These are phyloP conservation scores for Volvariella surrecta DNA, from an alignment of 1,284 basidiomycete genomes.

Conservation along the genomic window DNA sequence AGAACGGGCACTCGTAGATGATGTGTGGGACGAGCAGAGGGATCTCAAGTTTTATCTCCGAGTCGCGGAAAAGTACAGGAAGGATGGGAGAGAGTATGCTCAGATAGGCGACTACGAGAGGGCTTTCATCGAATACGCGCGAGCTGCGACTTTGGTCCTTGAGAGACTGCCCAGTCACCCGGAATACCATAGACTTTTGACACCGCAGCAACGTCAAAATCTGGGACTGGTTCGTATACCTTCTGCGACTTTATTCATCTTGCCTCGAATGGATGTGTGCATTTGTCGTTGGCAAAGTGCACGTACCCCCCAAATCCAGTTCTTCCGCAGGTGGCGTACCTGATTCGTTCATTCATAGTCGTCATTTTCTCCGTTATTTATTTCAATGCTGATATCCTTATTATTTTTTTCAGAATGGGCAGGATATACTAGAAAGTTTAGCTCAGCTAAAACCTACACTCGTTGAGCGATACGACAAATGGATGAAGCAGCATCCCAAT, in stretches of 20 bases:
- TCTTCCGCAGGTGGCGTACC: no score
- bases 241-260: conserved; percentile 2
- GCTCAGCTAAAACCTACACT: conserved; percentile 40
- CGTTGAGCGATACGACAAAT: conserved; percentile 43
- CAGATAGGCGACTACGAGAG: conserved; percentile 42
- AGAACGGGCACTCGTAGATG: conserved; percentile 30
- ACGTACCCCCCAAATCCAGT: no score
- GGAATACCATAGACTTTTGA: conserved; percentile 40
- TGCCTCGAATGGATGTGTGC: conserved; percentile 1
- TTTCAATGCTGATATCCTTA: not conserved
- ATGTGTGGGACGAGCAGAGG: conserved; percentile 37
- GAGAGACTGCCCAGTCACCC: conserved; percentile 52
- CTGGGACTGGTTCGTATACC: conserved; percentile 41
- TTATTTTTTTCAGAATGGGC: conserved; percentile 45
- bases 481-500: conserved; percentile 28
- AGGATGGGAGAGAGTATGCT: conserved; percentile 31
- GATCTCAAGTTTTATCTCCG: conserved; percentile 49
- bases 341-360: not conserved
- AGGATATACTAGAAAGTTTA: conserved; percentile 51
- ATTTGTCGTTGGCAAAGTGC: conserved; percentile 1
- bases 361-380: conserved; percentile 1
- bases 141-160: conserved; percentile 54
- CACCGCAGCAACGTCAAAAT: conserved; percentile 38
- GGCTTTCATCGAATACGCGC: conserved; percentile 51
- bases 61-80: conserved; percentile 43